These are phyloP conservation scores for Thymus quinquecostatus DNA, from an alignment of 257 asterid genomes.

Conservation along the genomic window DNA sequence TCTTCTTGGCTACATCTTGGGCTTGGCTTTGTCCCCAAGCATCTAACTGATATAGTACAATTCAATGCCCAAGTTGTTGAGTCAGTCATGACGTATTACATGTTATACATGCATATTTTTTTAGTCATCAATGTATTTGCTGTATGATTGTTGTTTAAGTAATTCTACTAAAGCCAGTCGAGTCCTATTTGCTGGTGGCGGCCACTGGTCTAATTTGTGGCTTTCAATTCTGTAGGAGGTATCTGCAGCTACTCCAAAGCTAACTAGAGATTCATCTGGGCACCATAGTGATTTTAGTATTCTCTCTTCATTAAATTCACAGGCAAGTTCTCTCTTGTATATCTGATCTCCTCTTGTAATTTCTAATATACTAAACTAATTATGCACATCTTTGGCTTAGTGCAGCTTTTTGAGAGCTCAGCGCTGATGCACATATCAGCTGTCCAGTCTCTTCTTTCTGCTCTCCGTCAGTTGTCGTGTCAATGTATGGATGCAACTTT, in stretches of 20 bases:
- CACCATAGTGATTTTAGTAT: slow-evolving; percentile 92
- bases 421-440: slow-evolving; percentile 87
- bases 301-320: slow-evolving; percentile 90
- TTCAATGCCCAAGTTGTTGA: background rate
- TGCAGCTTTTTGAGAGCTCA: slow-evolving; percentile 96
- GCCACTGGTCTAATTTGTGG: slow-evolving; percentile 26
- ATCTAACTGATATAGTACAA: background rate
- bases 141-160: slow-evolving; percentile 23
- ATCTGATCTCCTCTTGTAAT: slow-evolving; percentile 19
- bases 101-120: background rate
- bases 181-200: slow-evolving; percentile 23
- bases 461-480: slow-evolving; percentile 81
- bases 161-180: background rate
- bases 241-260: slow-evolving; percentile 76
- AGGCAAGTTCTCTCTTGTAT: slow-evolving; percentile 49
- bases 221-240: slow-evolving; percentile 66
- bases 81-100: background rate
- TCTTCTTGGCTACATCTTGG: slow-evolving; percentile 9
- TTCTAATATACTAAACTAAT: slow-evolving; percentile 23
- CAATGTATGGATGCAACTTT: slow-evolving; percentile 72
- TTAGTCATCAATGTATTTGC: slow-evolving; percentile 4
- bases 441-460: slow-evolving; percentile 92
- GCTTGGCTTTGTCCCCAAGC: slow-evolving; percentile 14
- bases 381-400: slow-evolving; percentile 24
- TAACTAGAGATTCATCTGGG: slow-evolving; percentile 90